Conservation (phyloP, 2,329 filamentous ascomycete species). For the Akanthomyces uredinophilus region DNA sequence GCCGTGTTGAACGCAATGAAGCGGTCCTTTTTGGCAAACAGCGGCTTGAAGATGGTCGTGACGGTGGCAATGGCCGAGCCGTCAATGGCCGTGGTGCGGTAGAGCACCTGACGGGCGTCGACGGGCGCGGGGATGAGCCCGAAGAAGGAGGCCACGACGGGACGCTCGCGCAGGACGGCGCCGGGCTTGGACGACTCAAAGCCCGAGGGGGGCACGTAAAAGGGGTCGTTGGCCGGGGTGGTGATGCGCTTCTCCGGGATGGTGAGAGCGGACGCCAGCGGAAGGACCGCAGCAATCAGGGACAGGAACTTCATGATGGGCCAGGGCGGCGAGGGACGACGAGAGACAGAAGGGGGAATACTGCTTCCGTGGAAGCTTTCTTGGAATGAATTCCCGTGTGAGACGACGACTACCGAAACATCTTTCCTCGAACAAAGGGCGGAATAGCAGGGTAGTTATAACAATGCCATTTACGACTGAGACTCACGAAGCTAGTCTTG, state of each 20-base stretch:
- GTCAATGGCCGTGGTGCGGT: constrained; percentile 15
- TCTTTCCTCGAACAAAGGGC: neutral
- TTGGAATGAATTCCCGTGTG: neutral
- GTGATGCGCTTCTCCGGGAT: constrained; percentile 5
- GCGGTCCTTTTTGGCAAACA: constrained; percentile 13
- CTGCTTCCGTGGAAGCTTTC: too few relatives aligned
- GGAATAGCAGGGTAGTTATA: neutral
- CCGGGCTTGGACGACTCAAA: constrained; percentile 12
- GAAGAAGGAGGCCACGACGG: constrained; percentile 6
- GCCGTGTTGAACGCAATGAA: constrained; percentile 15
- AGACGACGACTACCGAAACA: neutral
- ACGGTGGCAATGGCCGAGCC: constrained; percentile 15
- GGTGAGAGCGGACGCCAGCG: constrained; percentile 1
- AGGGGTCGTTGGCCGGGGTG: constrained; percentile 10
- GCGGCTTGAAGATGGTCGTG: constrained; percentile 15
- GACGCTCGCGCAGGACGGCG: constrained; percentile 10
- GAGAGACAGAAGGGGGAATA: too few relatives aligned
- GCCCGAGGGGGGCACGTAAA: constrained; percentile 9
- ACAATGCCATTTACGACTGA: neutral
- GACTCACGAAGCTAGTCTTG: neutral
- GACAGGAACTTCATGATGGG: constrained; percentile 10
- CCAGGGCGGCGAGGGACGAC: too few relatives aligned
- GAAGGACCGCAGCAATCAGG: constrained; percentile 1
- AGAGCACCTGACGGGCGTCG: constrained; percentile 13
- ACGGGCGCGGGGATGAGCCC: constrained; percentile 7